These are phyloP conservation scores for Torrubiellomyces zombiae DNA, from an alignment of 2,329 filamentous ascomycete genomes.

Conservation along the genomic window DNA sequence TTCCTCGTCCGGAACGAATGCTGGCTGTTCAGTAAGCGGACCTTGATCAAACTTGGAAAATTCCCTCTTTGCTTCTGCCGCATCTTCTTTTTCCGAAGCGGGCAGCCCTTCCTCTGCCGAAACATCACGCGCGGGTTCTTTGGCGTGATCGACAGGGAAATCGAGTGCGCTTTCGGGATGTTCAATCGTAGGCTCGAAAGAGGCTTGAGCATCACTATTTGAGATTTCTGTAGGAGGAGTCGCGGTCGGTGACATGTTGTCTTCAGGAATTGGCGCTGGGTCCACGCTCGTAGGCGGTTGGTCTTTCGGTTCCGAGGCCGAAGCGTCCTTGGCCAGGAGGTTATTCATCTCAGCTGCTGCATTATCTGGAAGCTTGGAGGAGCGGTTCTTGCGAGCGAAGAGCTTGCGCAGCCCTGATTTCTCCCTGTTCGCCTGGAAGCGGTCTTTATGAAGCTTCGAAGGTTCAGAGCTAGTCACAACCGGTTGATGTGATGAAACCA, in stretches of 20 bases:
- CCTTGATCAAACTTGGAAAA: slow-evolving; percentile 71
- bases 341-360: slow-evolving; percentile 32
- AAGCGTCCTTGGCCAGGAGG: slow-evolving; percentile 27
- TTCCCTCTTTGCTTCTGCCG: slow-evolving; percentile 40
- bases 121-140: slow-evolving; percentile 7
- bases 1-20: slow-evolving; percentile 51
- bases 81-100: slow-evolving; percentile 42
- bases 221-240: no score
- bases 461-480: slow-evolving; percentile 9
- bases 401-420: slow-evolving; percentile 43
- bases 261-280: no score
- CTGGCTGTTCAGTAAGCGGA: slow-evolving; percentile 71
- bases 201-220: no score
- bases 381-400: slow-evolving; percentile 46
- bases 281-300: no score
- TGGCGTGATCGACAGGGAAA: slow-evolving; percentile 1
- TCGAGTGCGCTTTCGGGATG: no score
- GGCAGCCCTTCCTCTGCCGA: slow-evolving; percentile 27
- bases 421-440: slow-evolving; percentile 21
- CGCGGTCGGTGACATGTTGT: no score
- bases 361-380: slow-evolving; percentile 38
- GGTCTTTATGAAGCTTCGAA: slow-evolving; percentile 36
- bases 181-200: no score
- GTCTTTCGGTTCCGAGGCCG: slow-evolving; percentile 11
- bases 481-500: slow-evolving; percentile 5